These are phyloP conservation scores for Syzygium malaccense DNA, from an alignment of 441 rosid species.

Conservation along the genomic window DNA sequence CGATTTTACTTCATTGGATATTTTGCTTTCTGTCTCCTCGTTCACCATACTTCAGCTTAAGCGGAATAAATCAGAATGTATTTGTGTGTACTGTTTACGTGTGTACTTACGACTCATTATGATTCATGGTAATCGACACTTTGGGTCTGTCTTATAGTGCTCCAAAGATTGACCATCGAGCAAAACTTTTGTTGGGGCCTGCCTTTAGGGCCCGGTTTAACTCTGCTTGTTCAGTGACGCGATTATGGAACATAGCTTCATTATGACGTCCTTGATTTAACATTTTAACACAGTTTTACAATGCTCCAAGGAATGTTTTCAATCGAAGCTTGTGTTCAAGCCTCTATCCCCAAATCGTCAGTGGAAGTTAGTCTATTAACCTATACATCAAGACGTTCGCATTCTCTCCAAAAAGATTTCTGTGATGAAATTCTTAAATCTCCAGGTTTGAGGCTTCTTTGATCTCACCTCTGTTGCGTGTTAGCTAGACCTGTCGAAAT, in stretches of 20 bases:
- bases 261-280: neutral
- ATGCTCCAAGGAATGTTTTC: conserved; percentile 77
- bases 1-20: neutral
- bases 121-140: neutral
- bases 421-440: conserved; percentile 64
- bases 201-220: too few relatives aligned
- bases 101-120: neutral
- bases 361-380: conserved; percentile 80
- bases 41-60: neutral
- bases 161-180: neutral
- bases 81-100: neutral
- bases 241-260: neutral
- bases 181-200: too few relatives aligned
- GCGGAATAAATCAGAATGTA: neutral
- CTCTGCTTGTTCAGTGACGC: neutral
- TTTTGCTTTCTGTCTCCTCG: neutral
- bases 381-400: conserved; percentile 58
- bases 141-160: neutral
- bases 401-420: conserved; percentile 80
- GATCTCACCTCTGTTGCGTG: neutral
- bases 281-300: conserved; percentile 50
- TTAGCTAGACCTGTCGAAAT: too few relatives aligned
- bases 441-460: conserved; percentile 46
- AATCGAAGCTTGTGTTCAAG: conserved; percentile 76
- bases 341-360: conserved; percentile 63